Evolutionary conservation across 2,329 filamentous ascomycete species (phyloP).

Genomic region (Fusarium mexicanum): DNA sequence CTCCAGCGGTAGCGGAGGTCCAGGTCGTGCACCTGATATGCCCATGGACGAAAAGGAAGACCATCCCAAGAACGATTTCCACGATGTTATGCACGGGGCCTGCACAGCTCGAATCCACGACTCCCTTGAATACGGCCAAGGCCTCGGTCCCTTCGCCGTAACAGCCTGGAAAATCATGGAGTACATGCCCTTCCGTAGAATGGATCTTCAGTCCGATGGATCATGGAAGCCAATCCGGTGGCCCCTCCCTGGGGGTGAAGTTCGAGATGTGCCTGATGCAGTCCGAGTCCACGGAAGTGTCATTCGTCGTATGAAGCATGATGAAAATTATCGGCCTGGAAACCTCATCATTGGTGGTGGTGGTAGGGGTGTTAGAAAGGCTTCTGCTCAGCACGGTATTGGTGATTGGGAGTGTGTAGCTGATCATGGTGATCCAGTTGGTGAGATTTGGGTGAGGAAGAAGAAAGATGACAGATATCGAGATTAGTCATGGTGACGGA

Average conservation of each 20-base stretch:
- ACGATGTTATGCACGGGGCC: constrained; percentile 66
- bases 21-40: constrained; percentile 29
- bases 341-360: constrained; percentile 85
- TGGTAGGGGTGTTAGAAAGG: constrained; percentile 72
- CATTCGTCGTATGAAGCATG: constrained; percentile 73
- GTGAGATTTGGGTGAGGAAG: constrained; percentile 70
- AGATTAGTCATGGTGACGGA: background rate
- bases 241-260: constrained; percentile 81
- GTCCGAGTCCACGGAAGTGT: constrained; percentile 79
- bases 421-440: constrained; percentile 73
- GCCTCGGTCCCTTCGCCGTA: constrained; percentile 65
- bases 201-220: constrained; percentile 78
- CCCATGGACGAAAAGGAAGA: constrained; percentile 39
- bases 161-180: constrained; percentile 82
- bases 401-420: constrained; percentile 76
- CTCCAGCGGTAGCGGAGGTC: constrained; percentile 31
- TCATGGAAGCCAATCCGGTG: constrained; percentile 83
- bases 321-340: constrained; percentile 75
- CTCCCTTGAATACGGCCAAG: constrained; percentile 72
- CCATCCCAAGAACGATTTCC: constrained; percentile 55
- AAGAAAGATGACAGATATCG: constrained; percentile 29
- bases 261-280: constrained; percentile 76
- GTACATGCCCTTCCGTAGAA: constrained; percentile 81
- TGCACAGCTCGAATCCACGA: constrained; percentile 72
- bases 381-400: constrained; percentile 70